Percentiles rank a stretch among this genome's conserved stretches.
These are phyloP conservation scores for Amauroascus verrucosus DNA, from an alignment of 2,329 filamentous ascomycete genomes.

Conservation along the genomic window DNA sequence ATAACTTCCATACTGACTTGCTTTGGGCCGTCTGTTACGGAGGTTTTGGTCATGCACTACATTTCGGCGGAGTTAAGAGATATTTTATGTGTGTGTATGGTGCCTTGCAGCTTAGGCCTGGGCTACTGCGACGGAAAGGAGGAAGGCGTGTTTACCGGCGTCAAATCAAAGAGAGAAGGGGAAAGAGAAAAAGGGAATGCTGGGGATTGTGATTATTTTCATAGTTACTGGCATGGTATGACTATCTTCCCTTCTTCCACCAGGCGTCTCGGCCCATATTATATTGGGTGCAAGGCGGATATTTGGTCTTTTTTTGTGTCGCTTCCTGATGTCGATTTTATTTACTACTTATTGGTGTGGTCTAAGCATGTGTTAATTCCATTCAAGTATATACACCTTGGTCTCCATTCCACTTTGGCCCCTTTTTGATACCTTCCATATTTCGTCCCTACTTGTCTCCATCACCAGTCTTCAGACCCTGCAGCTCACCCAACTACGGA, in stretches of 20 bases:
- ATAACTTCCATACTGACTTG: too few species aligned
- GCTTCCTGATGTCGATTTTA: not conserved
- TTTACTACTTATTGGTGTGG: not conserved
- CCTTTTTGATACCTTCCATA: not conserved
- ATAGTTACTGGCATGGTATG: not conserved
- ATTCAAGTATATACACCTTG: not conserved
- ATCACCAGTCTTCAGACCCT: too few species aligned
- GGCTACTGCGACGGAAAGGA: not conserved
- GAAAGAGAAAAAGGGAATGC: not conserved
- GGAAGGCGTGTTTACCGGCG: not conserved
- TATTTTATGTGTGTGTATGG: not conserved
- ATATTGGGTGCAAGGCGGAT: not conserved
- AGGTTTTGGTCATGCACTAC: not conserved
- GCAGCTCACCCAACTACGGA: too few species aligned
- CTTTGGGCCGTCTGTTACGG: not conserved
- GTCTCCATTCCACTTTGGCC: not conserved
- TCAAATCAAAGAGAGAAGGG: not conserved
- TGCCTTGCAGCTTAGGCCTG: not conserved
- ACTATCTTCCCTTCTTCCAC: not conserved
- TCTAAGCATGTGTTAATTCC: not conserved
- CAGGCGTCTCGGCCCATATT: not conserved
- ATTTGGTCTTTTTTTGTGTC: not conserved
- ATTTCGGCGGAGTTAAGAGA: not conserved
- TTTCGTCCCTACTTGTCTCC: too few species aligned
- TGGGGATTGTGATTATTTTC: slow-evolving; percentile 1